A percentile compares a stretch with the other conserved stretches of the same genome.
These are phyloP conservation scores for Acer saccharum DNA, from an alignment of 345 rosid genomes.

Conservation along the genomic window DNA sequence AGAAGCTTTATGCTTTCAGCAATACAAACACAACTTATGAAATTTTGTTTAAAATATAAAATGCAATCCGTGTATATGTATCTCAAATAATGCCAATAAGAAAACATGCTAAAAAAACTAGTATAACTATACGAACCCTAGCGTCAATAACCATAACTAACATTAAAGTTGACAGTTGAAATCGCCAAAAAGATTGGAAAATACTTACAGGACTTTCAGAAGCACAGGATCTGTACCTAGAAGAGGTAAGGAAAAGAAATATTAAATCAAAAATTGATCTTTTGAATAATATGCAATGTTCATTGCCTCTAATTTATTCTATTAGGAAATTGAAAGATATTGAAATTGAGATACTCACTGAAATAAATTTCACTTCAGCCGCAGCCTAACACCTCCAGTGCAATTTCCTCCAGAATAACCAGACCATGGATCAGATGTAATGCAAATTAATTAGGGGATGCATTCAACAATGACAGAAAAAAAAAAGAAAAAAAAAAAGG, in stretches of 20 bases:
- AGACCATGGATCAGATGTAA: constrained; percentile 68
- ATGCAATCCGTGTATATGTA: neutral
- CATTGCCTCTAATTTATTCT: constrained; percentile 10
- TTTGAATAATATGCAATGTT: neutral
- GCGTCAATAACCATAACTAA: neutral
- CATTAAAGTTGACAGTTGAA: neutral
- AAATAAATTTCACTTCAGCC: constrained; percentile 27
- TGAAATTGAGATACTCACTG: constrained; percentile 38
- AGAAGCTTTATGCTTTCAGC: neutral
- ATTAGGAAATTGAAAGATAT: neutral
- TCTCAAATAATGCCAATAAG: neutral
- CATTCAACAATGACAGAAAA: neutral
- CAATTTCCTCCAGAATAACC: constrained; percentile 54
- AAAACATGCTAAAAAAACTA: neutral
- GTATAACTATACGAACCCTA: neutral
- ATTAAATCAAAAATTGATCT: constrained; percentile 19
- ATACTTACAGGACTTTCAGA: constrained; percentile 47
- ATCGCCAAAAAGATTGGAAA: constrained; percentile 2
- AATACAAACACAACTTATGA: neutral
- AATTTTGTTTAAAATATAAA: neutral
- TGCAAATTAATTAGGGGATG: constrained; percentile 46
- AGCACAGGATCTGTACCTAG: constrained; percentile 37
- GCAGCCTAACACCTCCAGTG: constrained; percentile 41
- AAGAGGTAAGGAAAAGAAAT: constrained; percentile 20
- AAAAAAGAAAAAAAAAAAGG: neutral